Conservation (phyloP, 2,329 filamentous ascomycete genomes). For the Colletotrichum siamense region DNA sequence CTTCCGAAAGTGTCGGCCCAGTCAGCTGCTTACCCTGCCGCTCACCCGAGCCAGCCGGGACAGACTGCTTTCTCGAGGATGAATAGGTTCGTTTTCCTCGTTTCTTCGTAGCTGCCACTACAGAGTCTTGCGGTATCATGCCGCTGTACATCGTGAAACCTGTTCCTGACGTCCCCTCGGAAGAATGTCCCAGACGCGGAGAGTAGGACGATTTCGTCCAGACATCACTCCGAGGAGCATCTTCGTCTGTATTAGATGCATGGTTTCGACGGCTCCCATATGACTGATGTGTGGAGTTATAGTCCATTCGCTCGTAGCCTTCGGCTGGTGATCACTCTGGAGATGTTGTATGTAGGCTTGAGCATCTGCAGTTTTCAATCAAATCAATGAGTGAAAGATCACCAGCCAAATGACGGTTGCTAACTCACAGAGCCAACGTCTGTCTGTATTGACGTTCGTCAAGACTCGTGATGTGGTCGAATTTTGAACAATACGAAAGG, state of each 20-base stretch:
- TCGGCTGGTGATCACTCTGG: not conserved
- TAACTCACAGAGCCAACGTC: no score
- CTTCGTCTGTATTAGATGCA: not conserved
- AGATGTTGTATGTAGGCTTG: not conserved
- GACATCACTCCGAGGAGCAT: not conserved
- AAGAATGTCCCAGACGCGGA: not conserved
- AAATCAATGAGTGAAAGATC: no score
- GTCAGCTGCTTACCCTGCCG: not conserved
- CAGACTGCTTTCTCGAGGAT: not conserved
- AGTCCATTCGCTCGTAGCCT: not conserved
- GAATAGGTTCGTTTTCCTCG: not conserved
- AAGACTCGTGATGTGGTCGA: no score
- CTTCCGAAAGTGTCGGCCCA: not conserved
- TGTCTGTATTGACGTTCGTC: no score
- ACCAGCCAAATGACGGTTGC: no score
- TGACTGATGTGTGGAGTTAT: not conserved
- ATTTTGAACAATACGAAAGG: no score
- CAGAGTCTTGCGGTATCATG: not conserved
- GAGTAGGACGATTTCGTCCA: not conserved
- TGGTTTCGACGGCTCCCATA: rapidly evolving
- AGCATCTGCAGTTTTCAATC: not conserved
- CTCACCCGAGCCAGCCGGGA: not conserved
- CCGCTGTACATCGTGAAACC: not conserved
- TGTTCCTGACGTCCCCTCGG: not conserved
- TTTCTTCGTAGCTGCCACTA: not conserved